Base-by-base conservation (phyloP, 495 filamentous ascomycete species). In the Extremus antarcticus region DNA sequence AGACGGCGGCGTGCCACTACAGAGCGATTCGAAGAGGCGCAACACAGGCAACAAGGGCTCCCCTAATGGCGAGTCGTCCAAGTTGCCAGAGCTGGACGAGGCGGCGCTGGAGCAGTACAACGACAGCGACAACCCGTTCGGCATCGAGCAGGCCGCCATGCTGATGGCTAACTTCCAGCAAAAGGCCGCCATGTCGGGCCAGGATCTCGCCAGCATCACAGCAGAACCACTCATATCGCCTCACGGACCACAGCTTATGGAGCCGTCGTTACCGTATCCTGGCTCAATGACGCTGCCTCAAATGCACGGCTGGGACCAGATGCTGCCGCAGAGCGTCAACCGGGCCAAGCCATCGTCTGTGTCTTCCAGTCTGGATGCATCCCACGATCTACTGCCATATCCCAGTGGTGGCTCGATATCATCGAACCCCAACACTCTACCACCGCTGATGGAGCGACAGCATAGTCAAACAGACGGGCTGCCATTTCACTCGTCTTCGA, bases 81-180 rank as follows among this genome's bases (percentile, higher is more conserved):
- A 85, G 46, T 78, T 86, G 24, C 83, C 92, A 66, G 83, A 84
- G 55, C 79, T 95, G 66, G 92, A 97, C 64, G 81, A 89, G 22
- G 84, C 88, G 25, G 85, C 89, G 29, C 74, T 97, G 64, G 92
- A 97, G 73, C 90, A 96, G 70, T 88, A 95, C 57, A 90, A 95
- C 72, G 88, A 86, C 59, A 88, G 84, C 73, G 88, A 82, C 73
- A 92, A 98, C 69, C 89, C 87, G 69, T 87, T 92, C 78, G 91
- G 96, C 74, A 82, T 96, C 70, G 92, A 98, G 79, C 91, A 90
- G 66, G 92, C 92, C 65, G 92, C 94, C 60, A 95, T 95, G 87
- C 82, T 98, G 76, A 92, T 98, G 79, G 92, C 94, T 67, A 88
- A 97, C 73, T 85, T 97, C 70, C 94, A 94, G 75, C 89, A 96